Percentiles rank a stretch among this genome's conserved stretches.
Conservation (phyloP, 345 rosid genomes). For the Nasturtium officinale region DNA sequence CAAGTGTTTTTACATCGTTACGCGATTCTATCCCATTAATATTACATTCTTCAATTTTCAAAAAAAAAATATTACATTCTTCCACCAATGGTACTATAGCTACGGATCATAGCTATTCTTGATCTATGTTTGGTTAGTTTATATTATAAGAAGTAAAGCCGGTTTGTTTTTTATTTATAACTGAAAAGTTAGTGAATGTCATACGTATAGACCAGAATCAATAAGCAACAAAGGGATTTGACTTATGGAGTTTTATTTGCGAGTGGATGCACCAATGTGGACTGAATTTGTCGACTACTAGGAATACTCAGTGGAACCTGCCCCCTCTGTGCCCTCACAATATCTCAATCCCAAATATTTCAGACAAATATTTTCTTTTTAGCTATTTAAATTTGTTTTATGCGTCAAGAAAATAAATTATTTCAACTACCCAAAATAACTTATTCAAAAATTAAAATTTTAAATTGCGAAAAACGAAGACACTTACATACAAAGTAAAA, state of each 20-base stretch:
- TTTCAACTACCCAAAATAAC: constrained; percentile 5
- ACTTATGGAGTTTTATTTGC: constrained; percentile 7
- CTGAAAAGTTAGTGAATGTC: neutral
- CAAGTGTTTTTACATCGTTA: neutral
- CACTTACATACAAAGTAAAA: neutral
- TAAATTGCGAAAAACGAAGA: neutral
- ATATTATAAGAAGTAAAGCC: neutral
- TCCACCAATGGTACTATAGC: neutral
- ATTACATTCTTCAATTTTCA: too few relatives aligned
- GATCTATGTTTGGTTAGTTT: neutral
- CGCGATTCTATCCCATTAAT: constrained; percentile 1
- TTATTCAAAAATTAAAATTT: neutral
- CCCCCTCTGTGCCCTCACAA: neutral
- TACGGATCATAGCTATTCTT: neutral
- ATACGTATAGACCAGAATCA: neutral
- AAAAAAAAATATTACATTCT: neutral
- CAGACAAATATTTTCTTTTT: neutral
- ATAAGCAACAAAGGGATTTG: constrained; percentile 20
- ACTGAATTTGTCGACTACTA: constrained; percentile 21
- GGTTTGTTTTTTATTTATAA: neutral
- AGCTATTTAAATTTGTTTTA: neutral
- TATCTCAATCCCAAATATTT: constrained; percentile 4
- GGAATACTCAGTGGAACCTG: constrained; percentile 16
- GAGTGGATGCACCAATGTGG: constrained; percentile 29
- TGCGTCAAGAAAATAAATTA: constrained; percentile 2